Evolutionary conservation across 2,329 filamentous ascomycete genomes (phyloP).

Genomic region (Neonectria coccinea): DNA sequence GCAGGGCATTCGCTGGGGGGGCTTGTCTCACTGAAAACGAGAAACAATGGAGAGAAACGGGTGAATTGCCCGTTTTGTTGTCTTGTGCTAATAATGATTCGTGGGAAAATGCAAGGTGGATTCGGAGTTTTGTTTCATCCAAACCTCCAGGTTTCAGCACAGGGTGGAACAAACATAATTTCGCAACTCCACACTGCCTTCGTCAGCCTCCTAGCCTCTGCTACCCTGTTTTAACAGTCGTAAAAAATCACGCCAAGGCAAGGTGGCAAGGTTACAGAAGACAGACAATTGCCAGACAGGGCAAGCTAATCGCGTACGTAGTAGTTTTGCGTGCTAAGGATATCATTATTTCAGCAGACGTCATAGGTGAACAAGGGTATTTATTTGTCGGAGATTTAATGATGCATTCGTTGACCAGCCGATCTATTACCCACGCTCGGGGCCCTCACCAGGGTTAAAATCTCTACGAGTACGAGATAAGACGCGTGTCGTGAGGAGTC

Average conservation of each 20-base stretch:
- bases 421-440: too few relatives aligned
- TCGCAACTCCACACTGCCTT: not conserved
- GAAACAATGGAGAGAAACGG: not conserved
- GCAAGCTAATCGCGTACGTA: not conserved
- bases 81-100: not conserved
- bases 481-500: too few relatives aligned
- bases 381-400: too few relatives aligned
- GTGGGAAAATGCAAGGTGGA: not conserved
- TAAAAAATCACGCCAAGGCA: not conserved
- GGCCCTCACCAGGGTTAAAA: too few relatives aligned
- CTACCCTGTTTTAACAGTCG: not conserved
- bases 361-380: too few relatives aligned
- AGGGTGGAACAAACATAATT: not conserved
- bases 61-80: not conserved
- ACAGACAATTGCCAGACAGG: not conserved
- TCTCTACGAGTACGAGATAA: too few relatives aligned
- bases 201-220: not conserved
- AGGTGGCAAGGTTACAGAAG: too few relatives aligned
- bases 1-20: not conserved
- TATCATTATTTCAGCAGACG: too few relatives aligned
- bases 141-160: not conserved
- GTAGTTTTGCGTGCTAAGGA: too few relatives aligned
- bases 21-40: not conserved
- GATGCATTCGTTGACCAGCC: too few relatives aligned
- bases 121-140: constrained; percentile 4